A percentile compares a stretch with the other conserved stretches of the same genome.
Evolutionary conservation across 2,329 filamentous ascomycete genomes (phyloP).

Genomic region (Neoscytalidium dimidiatum): DNA sequence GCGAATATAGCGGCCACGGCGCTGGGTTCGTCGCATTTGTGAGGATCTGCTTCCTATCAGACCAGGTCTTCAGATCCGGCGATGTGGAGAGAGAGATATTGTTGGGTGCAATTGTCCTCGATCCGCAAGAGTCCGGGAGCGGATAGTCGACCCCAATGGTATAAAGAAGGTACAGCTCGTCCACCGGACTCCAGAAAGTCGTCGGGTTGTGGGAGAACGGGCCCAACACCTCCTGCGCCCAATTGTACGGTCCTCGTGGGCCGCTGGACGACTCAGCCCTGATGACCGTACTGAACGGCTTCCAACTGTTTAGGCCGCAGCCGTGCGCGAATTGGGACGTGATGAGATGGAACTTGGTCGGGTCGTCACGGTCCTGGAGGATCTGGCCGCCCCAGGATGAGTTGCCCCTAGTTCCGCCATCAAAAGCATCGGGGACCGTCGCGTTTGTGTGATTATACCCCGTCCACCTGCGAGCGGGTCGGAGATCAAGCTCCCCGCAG

Average conservation of each 20-base stretch:
- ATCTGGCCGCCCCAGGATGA: constrained; percentile 54
- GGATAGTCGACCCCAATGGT: constrained; percentile 45
- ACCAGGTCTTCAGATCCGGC: constrained; percentile 13
- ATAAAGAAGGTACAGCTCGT: constrained; percentile 49
- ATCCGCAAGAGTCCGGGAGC: constrained; percentile 24
- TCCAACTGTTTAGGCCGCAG: constrained; percentile 52
- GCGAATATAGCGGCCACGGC: constrained; percentile 40
- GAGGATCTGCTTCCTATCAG: neutral
- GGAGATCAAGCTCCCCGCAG: constrained; percentile 50
- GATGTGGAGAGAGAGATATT: constrained; percentile 27
- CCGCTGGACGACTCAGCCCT: constrained; percentile 49
- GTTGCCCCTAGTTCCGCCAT: constrained; percentile 32
- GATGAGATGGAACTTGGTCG: constrained; percentile 47
- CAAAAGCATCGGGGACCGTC: constrained; percentile 23
- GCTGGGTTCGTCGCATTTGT: constrained; percentile 46
- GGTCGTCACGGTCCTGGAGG: constrained; percentile 44
- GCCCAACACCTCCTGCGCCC: constrained; percentile 41
- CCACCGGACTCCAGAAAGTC: constrained; percentile 46
- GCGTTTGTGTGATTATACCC: constrained; percentile 50
- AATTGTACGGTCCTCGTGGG: constrained; percentile 48
- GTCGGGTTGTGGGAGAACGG: constrained; percentile 53
- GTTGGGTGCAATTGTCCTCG: constrained; percentile 20
- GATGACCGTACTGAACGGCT: constrained; percentile 48
- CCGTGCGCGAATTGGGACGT: constrained; percentile 48
- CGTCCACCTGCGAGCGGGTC: constrained; percentile 40